Evolutionary conservation across 306 rosid species (phyloP), one percentile per base, ranked within the genome.

Genomic region (Senna tora): DNA sequence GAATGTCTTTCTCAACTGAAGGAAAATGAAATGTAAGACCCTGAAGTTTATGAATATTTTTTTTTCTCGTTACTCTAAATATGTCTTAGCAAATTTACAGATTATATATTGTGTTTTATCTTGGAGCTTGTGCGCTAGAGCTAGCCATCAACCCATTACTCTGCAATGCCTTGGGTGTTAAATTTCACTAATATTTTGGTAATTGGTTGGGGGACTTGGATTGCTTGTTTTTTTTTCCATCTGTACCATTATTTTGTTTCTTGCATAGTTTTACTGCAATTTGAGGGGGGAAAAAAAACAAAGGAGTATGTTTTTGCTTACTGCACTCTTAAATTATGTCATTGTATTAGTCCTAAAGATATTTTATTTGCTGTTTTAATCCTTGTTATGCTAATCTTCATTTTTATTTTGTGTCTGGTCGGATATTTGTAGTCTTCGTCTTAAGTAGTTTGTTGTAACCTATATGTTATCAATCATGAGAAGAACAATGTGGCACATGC

Each of bases 1-100:
- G 97, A 94, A 41, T 87, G 88, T 65, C 86, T 94, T 77, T 62
- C 92, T 73, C 98, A 91, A 89, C 87, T 94, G 56, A 86, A 86
- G 87, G 98, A 94, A 82, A 94, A 94, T 70, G 98, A 94, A 82
- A 87, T 80, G 98, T 94, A 91, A 89, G 96, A 75, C 76, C 75
- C 63, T 51, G 62, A 56, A 81, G 74, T 39, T 69, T 60, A 5
- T 72, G 28, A 28, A 47, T 52, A 33, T 69, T 50, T 47, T 65
- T 47, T 65, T 33, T 19, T 19, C 59, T 57, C 34, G 42, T 32
- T 52, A 21, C 10, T 12, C 52, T 32, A 59, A 53, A 45, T 34
- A 67, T 67, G 60, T 68, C 56, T 15, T 33, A 21, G 60, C 38
- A 46, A 57, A 47, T 47, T 59, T 25, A 65, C 3, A 8, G 33